These are phyloP conservation scores for Aspergillus chevalieri DNA, from an alignment of 2,329 filamentous ascomycete species.

Conservation along the genomic window DNA sequence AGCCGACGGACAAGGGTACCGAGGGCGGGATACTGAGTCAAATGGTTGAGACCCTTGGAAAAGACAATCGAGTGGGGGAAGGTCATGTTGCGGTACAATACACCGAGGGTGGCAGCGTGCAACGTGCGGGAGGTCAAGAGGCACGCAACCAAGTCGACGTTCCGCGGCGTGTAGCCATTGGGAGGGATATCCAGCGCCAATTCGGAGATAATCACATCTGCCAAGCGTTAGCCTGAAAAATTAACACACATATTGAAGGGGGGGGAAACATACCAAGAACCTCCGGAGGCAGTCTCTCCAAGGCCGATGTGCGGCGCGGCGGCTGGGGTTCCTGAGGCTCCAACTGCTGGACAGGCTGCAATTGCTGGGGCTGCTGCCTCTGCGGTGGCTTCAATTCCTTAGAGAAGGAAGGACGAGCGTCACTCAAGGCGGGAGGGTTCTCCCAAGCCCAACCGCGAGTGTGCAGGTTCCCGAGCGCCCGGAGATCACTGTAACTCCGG, in stretches of 20 bases:
- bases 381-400: not conserved
- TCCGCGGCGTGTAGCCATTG: conserved; percentile 70
- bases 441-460: conserved; percentile 41
- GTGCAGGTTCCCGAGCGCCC: conserved; percentile 28
- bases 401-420: not conserved
- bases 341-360: conserved; percentile 14
- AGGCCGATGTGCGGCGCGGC: conserved; percentile 39
- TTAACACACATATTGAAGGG: not conserved
- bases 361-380: not conserved
- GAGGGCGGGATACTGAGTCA: conserved; percentile 60
- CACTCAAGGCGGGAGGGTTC: conserved; percentile 11
- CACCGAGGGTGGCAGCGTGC: conserved; percentile 65
- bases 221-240: conserved; percentile 4
- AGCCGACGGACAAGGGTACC: conserved; percentile 71
- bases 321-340: conserved; percentile 17
- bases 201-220: conserved; percentile 68
- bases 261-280: conserved; percentile 56
- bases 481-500: conserved; percentile 40
- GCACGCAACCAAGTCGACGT: conserved; percentile 70
- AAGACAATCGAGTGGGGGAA: conserved; percentile 80
- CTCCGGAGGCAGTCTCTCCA: conserved; percentile 66
- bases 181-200: conserved; percentile 67
- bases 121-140: conserved; percentile 69
- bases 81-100: conserved; percentile 72
- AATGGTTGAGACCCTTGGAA: conserved; percentile 68